These are phyloP conservation scores for Podospora pseudopauciseta DNA, from an alignment of 495 filamentous ascomycete species.

Conservation along the genomic window DNA sequence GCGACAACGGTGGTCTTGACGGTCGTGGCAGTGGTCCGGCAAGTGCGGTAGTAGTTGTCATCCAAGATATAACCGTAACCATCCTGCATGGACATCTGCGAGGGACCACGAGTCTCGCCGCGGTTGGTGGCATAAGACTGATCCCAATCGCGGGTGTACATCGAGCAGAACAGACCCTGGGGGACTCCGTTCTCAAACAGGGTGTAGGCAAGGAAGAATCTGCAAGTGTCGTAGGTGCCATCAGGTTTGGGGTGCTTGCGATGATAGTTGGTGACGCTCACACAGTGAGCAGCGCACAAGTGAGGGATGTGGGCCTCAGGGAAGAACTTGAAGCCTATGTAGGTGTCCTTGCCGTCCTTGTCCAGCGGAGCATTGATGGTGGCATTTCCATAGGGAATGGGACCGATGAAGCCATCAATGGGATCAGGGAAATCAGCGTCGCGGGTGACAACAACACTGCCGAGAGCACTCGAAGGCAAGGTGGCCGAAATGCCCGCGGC, in stretches of 20 bases:
- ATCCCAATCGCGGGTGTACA: slow-evolving; percentile 22
- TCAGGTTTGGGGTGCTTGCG: slow-evolving; percentile 13
- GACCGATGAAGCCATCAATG: slow-evolving; percentile 19
- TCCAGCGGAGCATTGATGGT: slow-evolving; percentile 23
- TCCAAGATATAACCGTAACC: slow-evolving; percentile 14
- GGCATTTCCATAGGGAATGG: slow-evolving; percentile 15
- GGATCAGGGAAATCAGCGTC: slow-evolving; percentile 2
- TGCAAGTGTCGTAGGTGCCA: slow-evolving; percentile 14
- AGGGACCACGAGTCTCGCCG: background rate
- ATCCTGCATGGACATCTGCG: slow-evolving; percentile 4
- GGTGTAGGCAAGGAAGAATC: slow-evolving; percentile 22
- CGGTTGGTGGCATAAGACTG: slow-evolving; percentile 18
- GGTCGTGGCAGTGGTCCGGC: slow-evolving; percentile 3
- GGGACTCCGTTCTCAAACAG: slow-evolving; percentile 12
- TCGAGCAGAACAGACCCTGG: slow-evolving; percentile 18
- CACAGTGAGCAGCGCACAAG: slow-evolving; percentile 20
- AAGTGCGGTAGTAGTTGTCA: slow-evolving; percentile 6
- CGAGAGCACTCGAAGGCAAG: background rate
- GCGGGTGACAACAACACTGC: background rate
- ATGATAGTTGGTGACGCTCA: slow-evolving; percentile 20
- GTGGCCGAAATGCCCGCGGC: background rate
- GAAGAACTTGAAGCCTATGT: slow-evolving; percentile 22
- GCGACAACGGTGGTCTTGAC: slow-evolving; percentile 3
- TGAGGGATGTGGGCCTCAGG: slow-evolving; percentile 19
- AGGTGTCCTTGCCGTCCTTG: slow-evolving; percentile 18